Evolutionary conservation across 164 flowering plant species (phyloP), one percentile per base, ranked within the genome.

Genomic region (Taxillus chinensis): DNA sequence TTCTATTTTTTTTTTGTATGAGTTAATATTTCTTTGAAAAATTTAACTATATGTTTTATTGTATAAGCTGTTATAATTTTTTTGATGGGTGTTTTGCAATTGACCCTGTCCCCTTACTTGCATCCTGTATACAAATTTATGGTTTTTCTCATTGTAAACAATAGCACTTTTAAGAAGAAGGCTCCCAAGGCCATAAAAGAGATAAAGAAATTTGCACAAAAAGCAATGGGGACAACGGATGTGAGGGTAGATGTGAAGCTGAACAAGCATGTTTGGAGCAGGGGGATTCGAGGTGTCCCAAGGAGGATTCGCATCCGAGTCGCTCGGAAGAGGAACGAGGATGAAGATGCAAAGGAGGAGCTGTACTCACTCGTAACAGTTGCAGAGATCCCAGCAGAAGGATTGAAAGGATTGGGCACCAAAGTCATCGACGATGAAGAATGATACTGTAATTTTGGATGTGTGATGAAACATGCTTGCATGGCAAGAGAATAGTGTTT

Each of bases 221-320:
- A 55, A 8, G 58, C 58, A 5, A 55, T 55, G 58, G 58, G 58
- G 13, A 55, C 58, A 6, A 55, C n/a, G 58, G 58, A 55, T 55
- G 58, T 55, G 27, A 55, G 58, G 38, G 58, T 55, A 5, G 58
- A 55, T 38, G 58, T 55, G 58, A 55, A 38, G 58, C 8, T 55
- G 12, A 55, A 55, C 58, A 55, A 55, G 58, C 58, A 55, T 9
- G 16, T 55, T 2, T 55, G 58, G 58, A 55, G 39, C 39, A 17
- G 8, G 38, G 58, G 58, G 38, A 55, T 55, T 9, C 38, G 58
- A 8, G 16, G 58, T 38, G 58, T 55, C 10, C 58, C 58, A 5
- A 55, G 58, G 40, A 17, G 58, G 10, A 55, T 55, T 11, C 27
- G 58, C 9, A 38, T 55, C 12, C 58, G 58, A 27, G 16, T 55